Evolutionary conservation across 1,139 yeast genomes (phyloP), one percentile per base, ranked within the genome.

Genomic region (Lodderomyces metapsilosis): DNA sequence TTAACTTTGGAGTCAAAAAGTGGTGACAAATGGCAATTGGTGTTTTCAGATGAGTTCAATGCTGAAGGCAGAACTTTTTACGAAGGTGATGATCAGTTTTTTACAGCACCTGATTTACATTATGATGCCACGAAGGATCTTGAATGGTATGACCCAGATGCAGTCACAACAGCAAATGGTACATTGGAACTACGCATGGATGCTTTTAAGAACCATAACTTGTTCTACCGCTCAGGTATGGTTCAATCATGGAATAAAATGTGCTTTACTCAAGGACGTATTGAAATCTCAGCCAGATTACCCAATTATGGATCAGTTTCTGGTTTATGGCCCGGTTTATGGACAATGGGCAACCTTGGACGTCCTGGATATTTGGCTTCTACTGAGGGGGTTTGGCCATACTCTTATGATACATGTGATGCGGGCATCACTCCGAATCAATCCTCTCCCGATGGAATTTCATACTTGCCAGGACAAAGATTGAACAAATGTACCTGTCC

Each of bases 351-450:
- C 37, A 88, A 88, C 54, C 67, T 88, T 45, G 96, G 86, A 23
- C 75, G 95, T 52, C 88, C 96, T 0, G 96, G 96, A 10, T 87
- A 76, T 58, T 59, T 80, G 57, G 89, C 91, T 3, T 63, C 88
- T 7, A 78, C 95, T 3, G 92, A 86, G 36, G 95, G 95, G 34
- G 83, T 85, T 11, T 88, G 95, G 96, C 95, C 95, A 3, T 88
- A 87, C 56, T 72, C 88, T n/a, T 88, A 88, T 58, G 79, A 81
- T 33, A 63, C 77, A 15, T 88, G 95, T 66, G 95, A 88, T 68
- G 87, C 87, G 5, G 95, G 95, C 48, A 87, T 87, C 47, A 86
- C 95, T 8, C 84, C 95, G n/a, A 88, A 88, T 58, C 95, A 88
- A 64, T 82, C 89, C 11, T 76, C 88, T 0, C 72, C 84, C 1